Base-by-base conservation (phyloP, 345 rosid genomes). In the Nephelium lappaceum region DNA sequence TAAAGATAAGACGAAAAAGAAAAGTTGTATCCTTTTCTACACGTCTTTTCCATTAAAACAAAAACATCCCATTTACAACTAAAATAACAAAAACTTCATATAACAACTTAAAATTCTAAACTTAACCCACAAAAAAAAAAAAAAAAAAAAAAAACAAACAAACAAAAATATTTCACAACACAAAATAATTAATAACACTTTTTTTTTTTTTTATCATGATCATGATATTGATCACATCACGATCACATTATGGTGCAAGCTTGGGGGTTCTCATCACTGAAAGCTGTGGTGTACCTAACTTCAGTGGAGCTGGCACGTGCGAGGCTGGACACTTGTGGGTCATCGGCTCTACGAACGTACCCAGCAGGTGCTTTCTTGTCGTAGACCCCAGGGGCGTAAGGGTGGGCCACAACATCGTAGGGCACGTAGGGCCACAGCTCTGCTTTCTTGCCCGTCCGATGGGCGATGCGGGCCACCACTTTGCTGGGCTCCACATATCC, bases 231-330 rank as follows among this genome's bases (percentile, higher is more conserved):
- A 38, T 70, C 15, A 0, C 63, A 53, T 2, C 8, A 21, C 27
- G 63, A 60, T 92, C 87, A 96, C 99, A 96, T 96, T 21, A 96
- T 23, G 51, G 86, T 73, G 55, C 98, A 96, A 6, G 89, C 98
- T 3, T 79, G 47, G 0, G 98, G 69, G 69, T 96, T 96, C 53
- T 96, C 98, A 4, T 96, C 99, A 38, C 98, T 96, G 76, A 96
- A 96, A 8, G 99, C 98, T 2, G 99, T 94, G 58, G 98, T 94
- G 87, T 96, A 96, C 60, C 98, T 80, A 61, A 96, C 97, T 81
- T 96, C 98, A 0, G 95, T 89, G n/a, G 99, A 96, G 83, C 93
- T 94, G 42, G 99, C 99, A 76, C 99, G 98, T 51, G 99, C 98
- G 8, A 96, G 92, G 0, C 90, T 85, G 0, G 84, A 81, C 73